Base-by-base conservation (phyloP, 805 yeast species). In the Monosporozyma unispora region DNA sequence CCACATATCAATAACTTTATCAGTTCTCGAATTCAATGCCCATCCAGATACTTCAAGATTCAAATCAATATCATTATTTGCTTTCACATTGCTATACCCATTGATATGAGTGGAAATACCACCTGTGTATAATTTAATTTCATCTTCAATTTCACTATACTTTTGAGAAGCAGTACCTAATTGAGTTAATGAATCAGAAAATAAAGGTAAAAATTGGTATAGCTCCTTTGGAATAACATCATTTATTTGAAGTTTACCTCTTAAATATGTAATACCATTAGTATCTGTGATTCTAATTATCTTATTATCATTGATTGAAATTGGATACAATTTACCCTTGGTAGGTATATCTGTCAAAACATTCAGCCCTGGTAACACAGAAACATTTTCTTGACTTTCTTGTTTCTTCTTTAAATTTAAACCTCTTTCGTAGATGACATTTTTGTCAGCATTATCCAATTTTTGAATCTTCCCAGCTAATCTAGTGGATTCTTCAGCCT, bases 141-240 rank as follows among this genome's bases (percentile, higher is more conserved):
- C 80, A 56, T 90, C 89, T 61, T 91, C 98, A 50, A 93, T 75
- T 35, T 82, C 84, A 21, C 87, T 85, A 77, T 87, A 87, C 0
- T 83, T 63, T 51, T 83, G 81, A 8, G 66, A 59, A 7, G 70
- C 63, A 1, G 99, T 91, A n/a, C 99, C 99, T 54, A 93, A 72
- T 61, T 82, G 87, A 3, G 95, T 84, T 52, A 93, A 70, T 44
- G 95, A 84, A 27, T 82, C 84, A 9, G 84, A 72, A 68, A 86
- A 93, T 43, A 93, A 64, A 0, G 96, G 86, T 52, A 93, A 63
- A 55, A 78, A 89, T 35, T 83, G 81, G 48, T 82, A 75, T 44
- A 86, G 70, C 5, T 80, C 79, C 2, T 68, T 55, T 11, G 95
- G 91, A 6, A 91, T 61, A 21, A 63, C 57, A 3, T 68, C 53